Evolutionary conservation across 768 basidiomycete species (phyloP).

Genomic region (Lentinula guzmanii): DNA sequence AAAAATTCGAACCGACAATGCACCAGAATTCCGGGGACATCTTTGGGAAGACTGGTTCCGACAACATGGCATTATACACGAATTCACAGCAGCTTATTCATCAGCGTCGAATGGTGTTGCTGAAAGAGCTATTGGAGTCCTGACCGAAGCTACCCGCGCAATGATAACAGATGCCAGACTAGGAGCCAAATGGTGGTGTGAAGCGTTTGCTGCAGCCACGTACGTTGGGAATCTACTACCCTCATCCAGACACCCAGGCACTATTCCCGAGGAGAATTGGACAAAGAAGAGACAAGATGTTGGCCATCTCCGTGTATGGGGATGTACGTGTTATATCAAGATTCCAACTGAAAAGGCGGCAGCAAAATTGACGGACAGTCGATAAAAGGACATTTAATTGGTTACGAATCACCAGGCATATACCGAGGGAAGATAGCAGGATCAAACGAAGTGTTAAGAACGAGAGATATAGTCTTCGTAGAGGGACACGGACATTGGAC

Average conservation of each 20-base stretch:
- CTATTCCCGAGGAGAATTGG: background rate
- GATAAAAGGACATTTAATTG: background rate
- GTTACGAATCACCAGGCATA: background rate
- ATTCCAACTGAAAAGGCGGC: conserved; percentile 12
- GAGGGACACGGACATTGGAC: background rate
- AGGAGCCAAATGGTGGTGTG: conserved; percentile 9
- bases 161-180: conserved; percentile 9
- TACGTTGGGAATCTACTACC: background rate
- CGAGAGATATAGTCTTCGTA: background rate
- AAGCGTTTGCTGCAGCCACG: background rate
- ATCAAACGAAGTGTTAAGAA: background rate
- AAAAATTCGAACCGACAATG: conserved; percentile 14
- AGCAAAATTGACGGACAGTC: conserved; percentile 3
- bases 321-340: conserved; percentile 16
- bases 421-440: background rate
- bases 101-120: conserved; percentile 7
- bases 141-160: background rate
- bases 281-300: conserved; percentile 6
- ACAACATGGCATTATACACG: conserved; percentile 1
- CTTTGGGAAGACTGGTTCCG: conserved; percentile 9
- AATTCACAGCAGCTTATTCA: conserved; percentile 1
- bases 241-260: background rate
- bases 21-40: conserved; percentile 13
- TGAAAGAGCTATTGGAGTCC: conserved; percentile 6
- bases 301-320: conserved; percentile 14